These are phyloP conservation scores for Pinus tabuliformis DNA, from an alignment of 75 land plant genomes.

Conservation along the genomic window DNA sequence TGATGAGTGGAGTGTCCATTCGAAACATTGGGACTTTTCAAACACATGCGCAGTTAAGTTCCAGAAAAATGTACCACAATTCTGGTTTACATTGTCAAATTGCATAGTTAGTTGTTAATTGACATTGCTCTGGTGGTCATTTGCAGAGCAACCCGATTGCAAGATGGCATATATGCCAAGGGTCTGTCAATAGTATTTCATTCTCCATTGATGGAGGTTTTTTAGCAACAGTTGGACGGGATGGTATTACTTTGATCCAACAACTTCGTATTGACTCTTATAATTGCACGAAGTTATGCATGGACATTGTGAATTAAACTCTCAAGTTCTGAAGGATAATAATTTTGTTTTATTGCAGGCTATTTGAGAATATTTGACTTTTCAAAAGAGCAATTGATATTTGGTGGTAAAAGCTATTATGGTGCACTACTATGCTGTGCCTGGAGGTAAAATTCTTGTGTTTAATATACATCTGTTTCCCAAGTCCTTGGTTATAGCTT, in stretches of 20 bases:
- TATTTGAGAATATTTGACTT: conserved; percentile 95
- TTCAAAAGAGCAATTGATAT: conserved; percentile 70
- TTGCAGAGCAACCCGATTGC: conserved; percentile 95
- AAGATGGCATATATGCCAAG: conserved; percentile 98
- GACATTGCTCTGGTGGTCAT: conserved; percentile 2
- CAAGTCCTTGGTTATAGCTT: not conserved
- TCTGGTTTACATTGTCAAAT: not conserved
- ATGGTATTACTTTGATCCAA: conserved; percentile 61
- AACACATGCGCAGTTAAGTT: not conserved
- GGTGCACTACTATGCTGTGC: conserved; percentile 96
- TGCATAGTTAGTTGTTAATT: not conserved
- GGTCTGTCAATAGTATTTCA: conserved; percentile 77
- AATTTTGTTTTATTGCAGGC: conserved; percentile 43
- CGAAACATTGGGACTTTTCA: not conserved
- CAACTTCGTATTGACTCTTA: not conserved
- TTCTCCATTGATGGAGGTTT: conserved; percentile 80
- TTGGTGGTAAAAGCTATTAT: conserved; percentile 96
- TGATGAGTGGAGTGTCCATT: not conserved
- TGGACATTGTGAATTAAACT: not conserved
- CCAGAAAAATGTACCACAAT: not conserved
- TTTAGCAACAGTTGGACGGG: conserved; percentile 95
- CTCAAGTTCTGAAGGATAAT: conserved; percentile 4
- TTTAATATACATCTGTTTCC: not conserved
- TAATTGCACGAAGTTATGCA: not conserved
- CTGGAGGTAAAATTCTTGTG: conserved; percentile 66